Conservation (phyloP, 768 basidiomycete species). For the Phylloporus sp. region DNA sequence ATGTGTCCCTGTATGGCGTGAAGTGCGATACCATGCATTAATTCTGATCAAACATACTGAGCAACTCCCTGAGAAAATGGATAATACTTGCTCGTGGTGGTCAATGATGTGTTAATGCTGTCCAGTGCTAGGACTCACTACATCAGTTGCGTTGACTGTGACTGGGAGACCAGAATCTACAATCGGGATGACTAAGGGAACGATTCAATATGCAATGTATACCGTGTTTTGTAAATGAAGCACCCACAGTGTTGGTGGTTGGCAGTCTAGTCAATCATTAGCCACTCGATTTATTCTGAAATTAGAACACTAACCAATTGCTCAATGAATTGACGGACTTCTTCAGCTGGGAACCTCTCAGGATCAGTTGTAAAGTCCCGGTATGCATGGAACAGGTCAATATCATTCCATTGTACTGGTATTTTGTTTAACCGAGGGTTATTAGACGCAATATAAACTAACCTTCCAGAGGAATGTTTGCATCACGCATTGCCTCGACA, state of each 20-base stretch:
- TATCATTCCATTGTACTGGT: conserved; percentile 75
- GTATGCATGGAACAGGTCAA: conserved; percentile 66
- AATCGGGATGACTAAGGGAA: conserved; percentile 59
- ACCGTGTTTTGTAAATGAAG: not conserved
- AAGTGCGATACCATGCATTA: not conserved
- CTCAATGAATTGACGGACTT: conserved; percentile 50
- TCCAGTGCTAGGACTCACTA: conserved; percentile 39
- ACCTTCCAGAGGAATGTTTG: conserved; percentile 78
- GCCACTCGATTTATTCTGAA: not conserved
- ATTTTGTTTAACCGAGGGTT: not conserved
- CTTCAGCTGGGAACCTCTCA: conserved; percentile 53
- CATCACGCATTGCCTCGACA: conserved; percentile 57
- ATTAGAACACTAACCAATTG: conserved; percentile 45
- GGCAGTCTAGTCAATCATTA: conserved; percentile 15
- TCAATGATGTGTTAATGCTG: not conserved
- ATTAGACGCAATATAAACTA: not conserved
- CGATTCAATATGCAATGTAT: not conserved
- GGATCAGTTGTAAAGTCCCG: conserved; percentile 71
- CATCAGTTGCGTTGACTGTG: conserved; percentile 55
- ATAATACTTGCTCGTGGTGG: conserved; percentile 46
- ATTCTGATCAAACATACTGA: conserved; percentile 35
- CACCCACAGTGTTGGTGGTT: conserved; percentile 30
- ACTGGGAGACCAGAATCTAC: conserved; percentile 61
- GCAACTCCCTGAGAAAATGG: conserved; percentile 63
- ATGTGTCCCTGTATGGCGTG: conserved; percentile 48